phyloP scores from a whole-genome alignment of 345 rosid genomes.

The Aquilaria yunnanensis region DNA sequence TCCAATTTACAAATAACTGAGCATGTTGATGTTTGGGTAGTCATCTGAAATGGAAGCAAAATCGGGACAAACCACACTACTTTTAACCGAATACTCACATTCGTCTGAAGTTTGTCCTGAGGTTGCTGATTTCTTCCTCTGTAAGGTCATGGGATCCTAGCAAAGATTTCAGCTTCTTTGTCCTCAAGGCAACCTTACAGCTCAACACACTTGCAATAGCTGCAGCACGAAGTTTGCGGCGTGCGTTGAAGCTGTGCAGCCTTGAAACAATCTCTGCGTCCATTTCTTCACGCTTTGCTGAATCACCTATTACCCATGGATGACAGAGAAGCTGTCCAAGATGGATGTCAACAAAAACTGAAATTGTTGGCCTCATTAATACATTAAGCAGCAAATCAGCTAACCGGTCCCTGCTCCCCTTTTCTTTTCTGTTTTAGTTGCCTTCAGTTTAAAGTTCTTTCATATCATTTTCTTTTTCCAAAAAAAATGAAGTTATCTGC shows the following conservation, averaged over 20 bases:
- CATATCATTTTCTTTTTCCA: no score
- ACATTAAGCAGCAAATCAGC: no score
- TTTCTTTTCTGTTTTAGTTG: no score
- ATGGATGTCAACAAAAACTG: neutral
- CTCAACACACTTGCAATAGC: constrained; percentile 60
- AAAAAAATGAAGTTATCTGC: no score
- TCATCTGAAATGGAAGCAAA: neutral
- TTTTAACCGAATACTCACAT: constrained; percentile 25
- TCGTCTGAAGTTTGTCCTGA: constrained; percentile 36
- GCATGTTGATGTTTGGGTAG: no score
- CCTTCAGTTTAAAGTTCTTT: no score
- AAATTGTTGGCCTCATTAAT: no score
- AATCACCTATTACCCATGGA: constrained; percentile 64
- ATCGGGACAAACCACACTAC: neutral
- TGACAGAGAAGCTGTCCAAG: constrained; percentile 38
- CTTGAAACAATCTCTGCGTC: constrained; percentile 56
- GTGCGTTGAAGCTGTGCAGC: constrained; percentile 50
- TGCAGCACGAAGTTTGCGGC: constrained; percentile 54
- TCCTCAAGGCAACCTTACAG: constrained; percentile 47
- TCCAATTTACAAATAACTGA: no score
- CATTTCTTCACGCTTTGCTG: constrained; percentile 52
- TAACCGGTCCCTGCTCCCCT: no score
- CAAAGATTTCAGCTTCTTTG: constrained; percentile 45
- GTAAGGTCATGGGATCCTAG: constrained; percentile 53
- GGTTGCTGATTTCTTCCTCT: constrained; percentile 45